These are phyloP conservation scores for Ophiostoma perfectum DNA, from an alignment of 2,329 filamentous ascomycete species.

Conservation along the genomic window DNA sequence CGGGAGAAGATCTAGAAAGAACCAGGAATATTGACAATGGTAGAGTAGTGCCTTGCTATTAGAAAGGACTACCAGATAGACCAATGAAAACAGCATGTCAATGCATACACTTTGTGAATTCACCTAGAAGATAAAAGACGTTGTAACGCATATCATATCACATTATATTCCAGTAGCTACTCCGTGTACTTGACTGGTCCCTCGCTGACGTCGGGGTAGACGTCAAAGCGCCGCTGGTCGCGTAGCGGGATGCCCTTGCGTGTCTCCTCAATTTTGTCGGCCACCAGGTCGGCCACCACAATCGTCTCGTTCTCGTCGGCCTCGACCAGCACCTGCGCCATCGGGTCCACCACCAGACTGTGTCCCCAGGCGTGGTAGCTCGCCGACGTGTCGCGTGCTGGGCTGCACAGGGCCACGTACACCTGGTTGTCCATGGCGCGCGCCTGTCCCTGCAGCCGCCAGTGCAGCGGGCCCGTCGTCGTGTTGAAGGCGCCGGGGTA, in stretches of 20 bases:
- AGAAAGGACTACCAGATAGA: background rate
- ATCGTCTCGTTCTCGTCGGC: conserved; percentile 73
- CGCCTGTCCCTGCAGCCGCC: conserved; percentile 73
- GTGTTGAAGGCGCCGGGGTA: conserved; percentile 98
- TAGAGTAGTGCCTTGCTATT: background rate
- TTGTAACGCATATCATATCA: background rate
- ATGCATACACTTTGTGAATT: background rate
- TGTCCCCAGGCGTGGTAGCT: conserved; percentile 90
- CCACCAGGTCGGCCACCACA: conserved; percentile 65
- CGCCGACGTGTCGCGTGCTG: conserved; percentile 71
- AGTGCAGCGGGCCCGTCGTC: conserved; percentile 88
- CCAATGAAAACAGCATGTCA: background rate
- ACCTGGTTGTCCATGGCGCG: conserved; percentile 76
- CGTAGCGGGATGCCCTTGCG: conserved; percentile 80
- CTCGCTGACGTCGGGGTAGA: conserved; percentile 83
- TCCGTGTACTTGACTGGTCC: conserved; percentile 43
- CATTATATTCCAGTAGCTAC: background rate
- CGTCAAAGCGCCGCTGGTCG: conserved; percentile 83
- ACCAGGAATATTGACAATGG: background rate
- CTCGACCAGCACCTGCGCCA: conserved; percentile 74
- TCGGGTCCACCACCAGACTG: conserved; percentile 80
- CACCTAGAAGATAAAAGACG: no score
- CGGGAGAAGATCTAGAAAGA: background rate
- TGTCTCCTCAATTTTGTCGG: conserved; percentile 64
- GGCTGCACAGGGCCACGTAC: conserved; percentile 89